phyloP scores from a whole-genome alignment of 345 rosid species.

The Euphorbia pulcherrima region DNA sequence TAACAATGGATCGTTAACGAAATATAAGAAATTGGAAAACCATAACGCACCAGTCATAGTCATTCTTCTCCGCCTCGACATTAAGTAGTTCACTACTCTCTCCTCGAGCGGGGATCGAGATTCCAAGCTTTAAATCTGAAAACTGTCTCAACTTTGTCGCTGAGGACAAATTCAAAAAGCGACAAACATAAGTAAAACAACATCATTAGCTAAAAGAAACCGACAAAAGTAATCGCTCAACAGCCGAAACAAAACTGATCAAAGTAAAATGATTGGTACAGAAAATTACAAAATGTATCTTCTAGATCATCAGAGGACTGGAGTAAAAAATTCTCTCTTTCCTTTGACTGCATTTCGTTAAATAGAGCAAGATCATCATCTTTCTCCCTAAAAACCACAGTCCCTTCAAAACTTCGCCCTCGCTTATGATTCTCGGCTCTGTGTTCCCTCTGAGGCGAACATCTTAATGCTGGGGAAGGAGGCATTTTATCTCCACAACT shows the following conservation, averaged over 20 bases:
- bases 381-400: slow-evolving; percentile 53
- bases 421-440: slow-evolving; percentile 60
- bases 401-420: slow-evolving; percentile 71
- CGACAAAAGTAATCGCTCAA: slow-evolving; percentile 5
- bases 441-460: slow-evolving; percentile 68
- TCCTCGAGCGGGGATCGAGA: slow-evolving; percentile 75
- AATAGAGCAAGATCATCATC: slow-evolving; percentile 90
- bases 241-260: slow-evolving; percentile 9
- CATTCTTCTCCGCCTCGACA: slow-evolving; percentile 88
- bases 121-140: slow-evolving; percentile 64
- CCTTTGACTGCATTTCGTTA: slow-evolving; percentile 81
- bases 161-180: slow-evolving; percentile 28
- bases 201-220: slow-evolving; percentile 14
- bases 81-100: slow-evolving; percentile 79
- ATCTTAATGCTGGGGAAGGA: slow-evolving; percentile 78
- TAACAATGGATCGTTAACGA: too few species aligned
- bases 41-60: slow-evolving; percentile 81
- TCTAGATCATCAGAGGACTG: slow-evolving; percentile 74
- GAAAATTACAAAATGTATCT: slow-evolving; percentile 76
- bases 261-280: slow-evolving; percentile 11
- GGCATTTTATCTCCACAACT: slow-evolving; percentile 63
- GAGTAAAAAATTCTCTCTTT: slow-evolving; percentile 79
- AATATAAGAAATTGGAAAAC: slow-evolving; percentile 16
- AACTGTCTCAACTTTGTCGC: slow-evolving; percentile 79
- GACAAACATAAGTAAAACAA: slow-evolving; percentile 22